Evolutionary conservation across 306 rosid species (phyloP).

Genomic region (Lotus japonicus): DNA sequence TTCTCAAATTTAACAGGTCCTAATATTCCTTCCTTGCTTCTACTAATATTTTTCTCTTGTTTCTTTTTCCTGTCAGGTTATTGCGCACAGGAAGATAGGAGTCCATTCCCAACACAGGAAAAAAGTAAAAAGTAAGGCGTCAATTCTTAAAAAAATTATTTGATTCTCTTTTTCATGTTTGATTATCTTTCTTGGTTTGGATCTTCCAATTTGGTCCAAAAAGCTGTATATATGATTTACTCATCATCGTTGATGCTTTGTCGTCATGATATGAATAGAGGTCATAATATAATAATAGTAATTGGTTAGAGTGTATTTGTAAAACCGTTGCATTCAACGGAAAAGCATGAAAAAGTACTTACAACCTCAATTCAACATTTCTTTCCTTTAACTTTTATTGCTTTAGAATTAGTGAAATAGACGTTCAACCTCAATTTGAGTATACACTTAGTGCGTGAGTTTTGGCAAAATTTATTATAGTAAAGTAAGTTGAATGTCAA

Average conservation of each 20-base stretch:
- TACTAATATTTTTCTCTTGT: conserved; percentile 15
- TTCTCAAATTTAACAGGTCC: too few relatives aligned
- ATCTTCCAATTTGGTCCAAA: conserved; percentile 15
- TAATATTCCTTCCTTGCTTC: background rate
- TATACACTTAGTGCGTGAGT: too few relatives aligned
- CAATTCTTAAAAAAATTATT: conserved; percentile 21
- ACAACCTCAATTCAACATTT: too few relatives aligned
- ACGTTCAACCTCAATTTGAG: too few relatives aligned
- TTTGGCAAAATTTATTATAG: too few relatives aligned
- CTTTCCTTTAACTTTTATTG: too few relatives aligned
- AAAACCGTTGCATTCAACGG: too few relatives aligned
- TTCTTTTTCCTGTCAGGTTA: conserved; percentile 20
- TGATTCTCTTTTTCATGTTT: background rate
- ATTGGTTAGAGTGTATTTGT: background rate
- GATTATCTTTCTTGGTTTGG: background rate
- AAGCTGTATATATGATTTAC: conserved; percentile 10
- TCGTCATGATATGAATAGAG: conserved; percentile 5
- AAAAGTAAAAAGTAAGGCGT: conserved; percentile 17
- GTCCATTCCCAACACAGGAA: conserved; percentile 11
- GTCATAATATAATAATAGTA: background rate
- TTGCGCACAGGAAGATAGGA: conserved; percentile 16
- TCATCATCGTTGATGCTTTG: background rate
- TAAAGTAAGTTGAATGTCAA: too few relatives aligned
- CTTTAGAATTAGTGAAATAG: too few relatives aligned
- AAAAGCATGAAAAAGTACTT: too few relatives aligned